Conservation (phyloP, 2,329 filamentous ascomycete genomes). For the Botryosphaeria dothidea region DNA sequence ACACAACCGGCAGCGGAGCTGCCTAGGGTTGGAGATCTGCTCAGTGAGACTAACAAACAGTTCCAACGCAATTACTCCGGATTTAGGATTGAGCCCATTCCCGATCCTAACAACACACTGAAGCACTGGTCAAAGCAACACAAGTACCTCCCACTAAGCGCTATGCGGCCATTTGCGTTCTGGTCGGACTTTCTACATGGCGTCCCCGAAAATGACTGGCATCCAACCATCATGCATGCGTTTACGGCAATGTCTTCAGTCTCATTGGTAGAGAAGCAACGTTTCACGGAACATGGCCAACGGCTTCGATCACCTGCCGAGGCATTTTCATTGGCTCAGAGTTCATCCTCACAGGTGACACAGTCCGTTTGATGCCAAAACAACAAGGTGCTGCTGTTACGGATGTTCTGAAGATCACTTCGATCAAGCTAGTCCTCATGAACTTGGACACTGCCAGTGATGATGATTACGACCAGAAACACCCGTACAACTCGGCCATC, state of each 20-base stretch:
- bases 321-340: conserved; percentile 61
- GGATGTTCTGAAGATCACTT: conserved; percentile 56
- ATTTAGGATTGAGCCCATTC: conserved; percentile 59
- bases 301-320: conserved; percentile 53
- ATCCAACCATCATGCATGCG: conserved; percentile 57
- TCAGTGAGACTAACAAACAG: conserved; percentile 40
- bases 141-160: conserved; percentile 55
- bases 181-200: conserved; percentile 53
- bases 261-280: conserved; percentile 53
- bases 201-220: conserved; percentile 44
- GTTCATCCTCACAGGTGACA: conserved; percentile 55
- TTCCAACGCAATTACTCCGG: conserved; percentile 53
- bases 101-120: conserved; percentile 50
- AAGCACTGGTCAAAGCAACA: conserved; percentile 57
- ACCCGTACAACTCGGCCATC: conserved; percentile 49
- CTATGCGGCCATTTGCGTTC: conserved; percentile 56
- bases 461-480: conserved; percentile 47
- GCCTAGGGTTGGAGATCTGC: conserved; percentile 48
- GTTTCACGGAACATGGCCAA: conserved; percentile 57
- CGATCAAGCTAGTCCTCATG: conserved; percentile 53
- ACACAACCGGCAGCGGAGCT: conserved; percentile 51
- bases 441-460: conserved; percentile 50
- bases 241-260: conserved; percentile 55
- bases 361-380: conserved; percentile 49
- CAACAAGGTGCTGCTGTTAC: conserved; percentile 34